Evolutionary conservation across 768 basidiomycete species (phyloP), one percentile per base, ranked within the genome.

Genomic region (Boletales sp.): DNA sequence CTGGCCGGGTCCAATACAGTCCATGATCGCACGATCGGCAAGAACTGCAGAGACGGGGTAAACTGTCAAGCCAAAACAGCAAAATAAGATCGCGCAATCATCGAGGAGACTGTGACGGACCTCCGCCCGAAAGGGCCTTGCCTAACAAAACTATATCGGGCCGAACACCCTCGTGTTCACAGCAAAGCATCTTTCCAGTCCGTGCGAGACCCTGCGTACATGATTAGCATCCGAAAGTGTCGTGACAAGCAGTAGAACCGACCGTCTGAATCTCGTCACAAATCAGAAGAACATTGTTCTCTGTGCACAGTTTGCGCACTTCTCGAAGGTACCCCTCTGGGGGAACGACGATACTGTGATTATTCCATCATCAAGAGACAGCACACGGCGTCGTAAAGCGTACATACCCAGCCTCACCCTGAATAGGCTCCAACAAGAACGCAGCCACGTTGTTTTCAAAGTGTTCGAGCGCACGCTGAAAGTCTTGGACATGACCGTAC

Each of bases 201-300:
- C 95, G 79, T 55, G 89, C 88, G 27, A 99, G 75, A 37, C 95
- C 95, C 83, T 91, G 61, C 36, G 5, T 47, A 30, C 21, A 34
- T 48, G 17, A 40, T 47, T 46, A 40, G 49, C 12, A 44, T 37
- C 32, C 13, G 15, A 45, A 0, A 11, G n/a, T 38, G n/a, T 27
- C 43, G 12, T 24, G 15, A 29, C 37, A 5, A 27, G 21, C 9
- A 46, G 10, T 8, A 13, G 39, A 17, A 60, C 74, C 48, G 48
- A 90, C 90, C 37, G 97, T 98, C 70, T 99, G 97, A 54, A 99
- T 94, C 69, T 99, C 97, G 58, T 99, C 97, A 58, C 92, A 94
- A 63, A 99, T 98, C 32, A 99, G 75, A n/a, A 99, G 76, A 0
- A 93, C 92, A 43, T 95, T 92, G 70, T 94, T 83, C 69, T 89